Conservation (phyloP, 345 rosid species). For the Schrenkiella parvula region DNA sequence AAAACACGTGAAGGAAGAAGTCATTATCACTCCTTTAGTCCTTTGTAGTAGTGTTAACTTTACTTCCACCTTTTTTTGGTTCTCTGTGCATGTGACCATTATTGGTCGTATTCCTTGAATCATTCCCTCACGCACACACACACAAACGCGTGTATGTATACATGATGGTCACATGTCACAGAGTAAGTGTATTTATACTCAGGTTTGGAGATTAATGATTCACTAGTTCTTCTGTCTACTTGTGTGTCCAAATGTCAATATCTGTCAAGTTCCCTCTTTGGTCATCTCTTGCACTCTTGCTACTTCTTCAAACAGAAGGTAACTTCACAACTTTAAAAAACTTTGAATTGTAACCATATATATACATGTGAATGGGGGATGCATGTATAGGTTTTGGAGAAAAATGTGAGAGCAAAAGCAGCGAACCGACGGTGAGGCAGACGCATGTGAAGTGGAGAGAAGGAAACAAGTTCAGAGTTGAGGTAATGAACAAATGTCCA, state of each 20-base stretch:
- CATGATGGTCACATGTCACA: background rate
- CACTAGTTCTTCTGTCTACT: slow-evolving; percentile 1
- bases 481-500: slow-evolving; percentile 31
- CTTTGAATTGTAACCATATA: background rate
- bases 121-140: slow-evolving; percentile 10
- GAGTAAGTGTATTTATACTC: background rate
- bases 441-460: slow-evolving; percentile 16
- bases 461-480: slow-evolving; percentile 27
- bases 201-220: background rate
- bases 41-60: slow-evolving; percentile 10
- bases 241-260: slow-evolving; percentile 12
- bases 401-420: slow-evolving; percentile 28
- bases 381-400: slow-evolving; percentile 15
- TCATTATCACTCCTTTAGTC: slow-evolving; percentile 15
- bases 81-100: slow-evolving; percentile 31
- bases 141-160: background rate
- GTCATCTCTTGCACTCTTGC: slow-evolving; percentile 19
- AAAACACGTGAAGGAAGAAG: slow-evolving; percentile 26
- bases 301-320: slow-evolving; percentile 25
- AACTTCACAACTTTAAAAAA: background rate
- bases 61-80: slow-evolving; percentile 13
- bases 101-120: slow-evolving; percentile 28
- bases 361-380: background rate
- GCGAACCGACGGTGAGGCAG: slow-evolving; percentile 28
- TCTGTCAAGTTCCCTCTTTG: slow-evolving; percentile 24